phyloP scores from a whole-genome alignment of 495 filamentous ascomycete genomes.

The Talaromyces trachyspermus region DNA sequence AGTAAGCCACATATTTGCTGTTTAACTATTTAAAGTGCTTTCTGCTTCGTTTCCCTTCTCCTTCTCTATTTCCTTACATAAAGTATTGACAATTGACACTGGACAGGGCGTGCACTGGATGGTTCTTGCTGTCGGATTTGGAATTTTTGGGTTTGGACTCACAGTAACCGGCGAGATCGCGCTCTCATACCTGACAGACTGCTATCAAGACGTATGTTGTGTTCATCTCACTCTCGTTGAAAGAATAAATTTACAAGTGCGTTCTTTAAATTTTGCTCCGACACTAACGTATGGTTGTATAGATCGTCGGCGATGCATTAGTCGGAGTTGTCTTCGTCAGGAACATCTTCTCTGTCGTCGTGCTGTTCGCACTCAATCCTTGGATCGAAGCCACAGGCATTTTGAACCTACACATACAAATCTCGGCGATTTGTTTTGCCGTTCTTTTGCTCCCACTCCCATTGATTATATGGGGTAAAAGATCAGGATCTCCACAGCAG shows the following conservation, averaged over 20 bases:
- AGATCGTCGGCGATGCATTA: slow-evolving; percentile 29
- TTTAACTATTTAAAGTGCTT: not conserved
- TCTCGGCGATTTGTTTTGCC: slow-evolving; percentile 13
- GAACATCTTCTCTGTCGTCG: slow-evolving; percentile 23
- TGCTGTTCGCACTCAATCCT: slow-evolving; percentile 27
- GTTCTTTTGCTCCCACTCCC: slow-evolving; percentile 17
- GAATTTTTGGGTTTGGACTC: slow-evolving; percentile 21
- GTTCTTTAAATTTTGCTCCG: not conserved
- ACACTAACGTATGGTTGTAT: not conserved
- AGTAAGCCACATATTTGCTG: slow-evolving; percentile 2
- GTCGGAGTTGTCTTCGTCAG: slow-evolving; percentile 27
- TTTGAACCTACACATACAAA: slow-evolving; percentile 21
- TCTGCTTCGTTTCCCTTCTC: slow-evolving; percentile 9
- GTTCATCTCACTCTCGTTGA: not conserved
- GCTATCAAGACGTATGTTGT: slow-evolving; percentile 29
- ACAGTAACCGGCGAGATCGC: slow-evolving; percentile 18
- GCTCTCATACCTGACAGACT: slow-evolving; percentile 29
- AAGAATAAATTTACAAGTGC: not conserved
- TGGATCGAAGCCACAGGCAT: slow-evolving; percentile 30
- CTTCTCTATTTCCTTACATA: not conserved
- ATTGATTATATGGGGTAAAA: slow-evolving; percentile 20
- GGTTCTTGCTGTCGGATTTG: slow-evolving; percentile 21
- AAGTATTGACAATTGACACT: slow-evolving; percentile 1
- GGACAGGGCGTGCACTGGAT: slow-evolving; percentile 16
- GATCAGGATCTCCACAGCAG: slow-evolving; percentile 13